Conservation (phyloP, 2,329 filamentous ascomycete species). For the Conoideocrella luteorostrata region DNA sequence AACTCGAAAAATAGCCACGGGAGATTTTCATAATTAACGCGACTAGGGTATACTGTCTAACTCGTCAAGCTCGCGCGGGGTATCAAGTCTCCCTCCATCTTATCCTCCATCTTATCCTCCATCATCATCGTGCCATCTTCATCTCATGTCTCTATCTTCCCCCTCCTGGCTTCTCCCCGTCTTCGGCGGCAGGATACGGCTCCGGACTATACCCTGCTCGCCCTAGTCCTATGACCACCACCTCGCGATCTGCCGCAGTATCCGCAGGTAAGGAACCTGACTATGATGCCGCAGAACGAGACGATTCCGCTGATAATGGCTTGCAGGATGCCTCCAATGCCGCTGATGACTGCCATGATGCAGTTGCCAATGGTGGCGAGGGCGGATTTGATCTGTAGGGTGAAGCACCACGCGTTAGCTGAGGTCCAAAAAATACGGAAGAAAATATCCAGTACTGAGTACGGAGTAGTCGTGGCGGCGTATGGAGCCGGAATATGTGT, state of each 20-base stretch:
- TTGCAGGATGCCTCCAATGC: conserved; percentile 56
- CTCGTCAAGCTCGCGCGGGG: conserved; percentile 1
- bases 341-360: conserved; percentile 63
- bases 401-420: too few species aligned
- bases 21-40: neutral
- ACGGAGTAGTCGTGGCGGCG: too few species aligned
- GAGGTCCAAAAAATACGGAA: too few species aligned
- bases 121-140: too few species aligned
- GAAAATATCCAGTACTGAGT: too few species aligned
- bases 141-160: neutral
- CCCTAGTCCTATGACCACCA: conserved; percentile 14
- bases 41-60: conserved; percentile 8
- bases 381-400: conserved; percentile 46
- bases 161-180: conserved; percentile 2
- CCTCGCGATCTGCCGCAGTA: conserved; percentile 21
- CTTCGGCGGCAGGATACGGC: neutral
- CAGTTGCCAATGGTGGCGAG: conserved; percentile 59
- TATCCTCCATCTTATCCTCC: neutral
- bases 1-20: conserved; percentile 11
- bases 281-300: conserved; percentile 57
- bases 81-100: conserved; percentile 1
- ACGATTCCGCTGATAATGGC: conserved; percentile 64
- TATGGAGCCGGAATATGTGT: neutral
- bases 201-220: conserved; percentile 16
- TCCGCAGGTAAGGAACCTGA: conserved; percentile 57